Evolutionary conservation across 805 yeast genomes (phyloP), one percentile per base, ranked within the genome.

Genomic region (Sugiyamaella marilandica): DNA sequence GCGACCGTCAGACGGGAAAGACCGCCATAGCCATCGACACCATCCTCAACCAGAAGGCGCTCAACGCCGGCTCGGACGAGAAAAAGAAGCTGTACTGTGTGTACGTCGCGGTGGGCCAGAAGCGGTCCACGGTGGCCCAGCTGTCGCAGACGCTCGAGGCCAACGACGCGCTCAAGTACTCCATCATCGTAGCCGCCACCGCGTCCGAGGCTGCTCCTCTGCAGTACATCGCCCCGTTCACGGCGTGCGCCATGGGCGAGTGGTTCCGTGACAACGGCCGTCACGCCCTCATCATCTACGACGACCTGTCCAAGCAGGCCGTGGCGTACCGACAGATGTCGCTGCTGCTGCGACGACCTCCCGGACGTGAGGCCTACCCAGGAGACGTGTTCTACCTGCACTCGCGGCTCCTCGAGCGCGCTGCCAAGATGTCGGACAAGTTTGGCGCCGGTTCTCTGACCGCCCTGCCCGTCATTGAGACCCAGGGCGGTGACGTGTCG

Each of bases 1-100:
- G 99, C 85, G 99, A 92, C 79, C 92, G 99, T 84, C 99, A 94
- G 83, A 94, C 99, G 71, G 99, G 99, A 86, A 94, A 94, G 84
- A 94, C 99, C 73, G 97, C 98, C 63, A 97, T 94, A 69, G 99
- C 98, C 68, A 76, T 94, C 67, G 99, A 94, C 77, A 84, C 99
- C 79, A 94, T 94, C 72, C 84, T 94, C 73, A 94, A 94, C 82
- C 99, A 94, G 81, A 94, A 92, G 87, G 87, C 96, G 80, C 89
- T 97, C 96, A 94, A 94, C 85, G 75, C 80, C 67, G 96, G 96
- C 77, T 54, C 78, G 60, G 98, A 94, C 75, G 99, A 94, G 84
- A 76, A 84, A 73, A 94, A 94, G 86, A 94, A 94, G 81, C 84
- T 94, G 72, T 94, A 92, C 91, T 94, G 99, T 87, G 97, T 94